Conservation (phyloP, 805 yeast species). For the Komagataella phaffii region DNA sequence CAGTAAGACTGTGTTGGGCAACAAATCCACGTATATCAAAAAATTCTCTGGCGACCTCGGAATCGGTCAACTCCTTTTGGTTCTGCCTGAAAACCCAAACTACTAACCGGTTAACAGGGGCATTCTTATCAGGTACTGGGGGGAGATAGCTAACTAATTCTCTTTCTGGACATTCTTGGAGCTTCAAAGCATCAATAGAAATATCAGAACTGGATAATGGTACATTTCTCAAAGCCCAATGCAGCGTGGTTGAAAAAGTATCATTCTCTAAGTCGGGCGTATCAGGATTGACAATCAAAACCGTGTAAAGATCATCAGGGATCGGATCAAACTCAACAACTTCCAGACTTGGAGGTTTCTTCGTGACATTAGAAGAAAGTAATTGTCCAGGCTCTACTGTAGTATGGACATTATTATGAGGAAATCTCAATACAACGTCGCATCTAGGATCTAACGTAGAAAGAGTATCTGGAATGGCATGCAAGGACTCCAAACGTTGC, state of each 20-base stretch:
- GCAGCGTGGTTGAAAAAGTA: conserved; percentile 55
- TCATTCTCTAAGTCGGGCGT: conserved; percentile 65
- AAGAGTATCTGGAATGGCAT: conserved; percentile 85
- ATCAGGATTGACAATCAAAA: conserved; percentile 83
- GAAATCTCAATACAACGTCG: conserved; percentile 63
- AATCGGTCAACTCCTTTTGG: conserved; percentile 9
- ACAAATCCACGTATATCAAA: conserved; percentile 70
- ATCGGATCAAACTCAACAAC: conserved; percentile 57
- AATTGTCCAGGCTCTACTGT: conserved; percentile 73
- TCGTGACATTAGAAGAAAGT: conserved; percentile 61
- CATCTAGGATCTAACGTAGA: conserved; percentile 78
- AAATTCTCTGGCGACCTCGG: conserved; percentile 22
- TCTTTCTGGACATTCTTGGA: conserved; percentile 17
- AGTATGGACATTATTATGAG: conserved; percentile 49
- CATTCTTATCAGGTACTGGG: conserved; percentile 81
- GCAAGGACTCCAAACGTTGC: conserved; percentile 83
- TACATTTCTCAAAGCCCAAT: conserved; percentile 67
- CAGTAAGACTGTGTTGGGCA: conserved; percentile 35
- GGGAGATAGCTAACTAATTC: conserved; percentile 56
- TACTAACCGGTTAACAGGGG: conserved; percentile 69
- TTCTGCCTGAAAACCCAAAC: conserved; percentile 85
- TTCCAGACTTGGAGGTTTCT: conserved; percentile 64
- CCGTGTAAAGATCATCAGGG: conserved; percentile 49
- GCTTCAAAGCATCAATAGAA: conserved; percentile 31
- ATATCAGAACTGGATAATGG: conserved; percentile 44